A percentile compares a stretch with the other conserved stretches of the same genome.
These are phyloP conservation scores for Globisporangium solare DNA, from an alignment of 352 stramenopile species.

Conservation along the genomic window DNA sequence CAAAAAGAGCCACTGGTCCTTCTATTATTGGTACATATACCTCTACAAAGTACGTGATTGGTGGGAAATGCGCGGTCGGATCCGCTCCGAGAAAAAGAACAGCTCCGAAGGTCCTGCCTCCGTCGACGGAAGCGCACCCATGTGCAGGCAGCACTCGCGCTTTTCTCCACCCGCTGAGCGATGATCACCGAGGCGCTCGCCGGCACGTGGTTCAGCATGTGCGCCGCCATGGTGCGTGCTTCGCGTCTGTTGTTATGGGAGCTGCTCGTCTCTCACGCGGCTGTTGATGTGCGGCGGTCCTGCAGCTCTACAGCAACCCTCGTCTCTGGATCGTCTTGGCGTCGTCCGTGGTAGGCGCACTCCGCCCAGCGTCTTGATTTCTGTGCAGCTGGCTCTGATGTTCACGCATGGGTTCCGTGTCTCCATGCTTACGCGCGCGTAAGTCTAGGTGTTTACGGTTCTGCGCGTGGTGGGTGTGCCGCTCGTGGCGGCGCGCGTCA, in stretches of 20 bases:
- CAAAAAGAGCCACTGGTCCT: not conserved
- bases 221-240: conserved; percentile 46
- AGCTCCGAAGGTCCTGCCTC: conserved; percentile 2
- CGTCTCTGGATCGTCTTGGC: conserved; percentile 56
- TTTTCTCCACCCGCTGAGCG: too few relatives aligned
- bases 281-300: not conserved
- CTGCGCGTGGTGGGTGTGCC: conserved; percentile 39
- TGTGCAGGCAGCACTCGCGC: too few relatives aligned
- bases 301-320: conserved; percentile 50
- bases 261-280: not conserved
- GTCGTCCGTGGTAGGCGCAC: conserved; percentile 48
- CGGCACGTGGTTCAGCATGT: conserved; percentile 57
- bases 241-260: not conserved
- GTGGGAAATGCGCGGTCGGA: conserved; percentile 2
- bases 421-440: not conserved
- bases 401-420: not conserved
- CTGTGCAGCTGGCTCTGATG: not conserved
- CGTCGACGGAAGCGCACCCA: conserved; percentile 2
- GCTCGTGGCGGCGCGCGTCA: conserved; percentile 30
- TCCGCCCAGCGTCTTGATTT: not conserved
- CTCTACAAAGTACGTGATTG: not conserved
- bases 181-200: conserved; percentile 63
- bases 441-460: conserved; percentile 55
- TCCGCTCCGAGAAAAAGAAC: conserved; percentile 5
- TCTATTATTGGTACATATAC: not conserved